Evolutionary conservation across 257 asterid species (phyloP).

Genomic region (Capsicum rhomboideum): DNA sequence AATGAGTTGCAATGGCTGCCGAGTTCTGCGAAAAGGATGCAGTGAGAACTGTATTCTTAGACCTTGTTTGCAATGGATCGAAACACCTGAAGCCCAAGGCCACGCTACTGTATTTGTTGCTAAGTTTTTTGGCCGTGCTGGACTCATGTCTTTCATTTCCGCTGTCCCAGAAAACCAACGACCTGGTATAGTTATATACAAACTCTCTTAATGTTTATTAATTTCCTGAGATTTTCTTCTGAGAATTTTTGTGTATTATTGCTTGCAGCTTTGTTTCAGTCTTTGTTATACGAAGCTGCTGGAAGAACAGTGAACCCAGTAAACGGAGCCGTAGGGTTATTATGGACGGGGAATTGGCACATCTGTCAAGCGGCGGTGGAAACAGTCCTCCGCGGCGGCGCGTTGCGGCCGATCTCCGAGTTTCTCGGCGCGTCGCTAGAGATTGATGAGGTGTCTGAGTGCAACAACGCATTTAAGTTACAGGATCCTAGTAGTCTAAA

Average conservation of each 20-base stretch:
- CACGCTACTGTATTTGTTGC: conserved; percentile 75
- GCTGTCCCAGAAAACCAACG: conserved; percentile 51
- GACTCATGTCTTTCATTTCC: conserved; percentile 60
- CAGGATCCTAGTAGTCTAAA: conserved; percentile 6
- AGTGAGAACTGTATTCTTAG: conserved; percentile 57
- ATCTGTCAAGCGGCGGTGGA: conserved; percentile 68
- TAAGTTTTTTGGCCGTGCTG: conserved; percentile 75
- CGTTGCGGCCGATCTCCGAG: conserved; percentile 36
- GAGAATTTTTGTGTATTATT: not conserved
- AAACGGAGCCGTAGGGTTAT: conserved; percentile 60
- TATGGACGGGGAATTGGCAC: conserved; percentile 61
- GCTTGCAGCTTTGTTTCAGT: conserved; percentile 55
- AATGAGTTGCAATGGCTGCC: conserved; percentile 78
- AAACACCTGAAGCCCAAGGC: conserved; percentile 48
- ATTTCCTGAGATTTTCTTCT: not conserved
- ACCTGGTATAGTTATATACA: conserved; percentile 27
- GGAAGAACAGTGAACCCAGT: conserved; percentile 82
- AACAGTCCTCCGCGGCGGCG: conserved; percentile 61
- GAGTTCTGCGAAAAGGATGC: conserved; percentile 73
- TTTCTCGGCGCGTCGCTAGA: conserved; percentile 29
- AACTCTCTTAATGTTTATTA: not conserved
- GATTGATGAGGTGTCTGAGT: conserved; percentile 46
- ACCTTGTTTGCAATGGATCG: conserved; percentile 57
- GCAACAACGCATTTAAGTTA: conserved; percentile 28
- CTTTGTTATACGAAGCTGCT: conserved; percentile 63